Evolutionary conservation across 1,284 basidiomycete genomes (phyloP).

Genomic region (Apiotrichum mycotoxinovorans): DNA sequence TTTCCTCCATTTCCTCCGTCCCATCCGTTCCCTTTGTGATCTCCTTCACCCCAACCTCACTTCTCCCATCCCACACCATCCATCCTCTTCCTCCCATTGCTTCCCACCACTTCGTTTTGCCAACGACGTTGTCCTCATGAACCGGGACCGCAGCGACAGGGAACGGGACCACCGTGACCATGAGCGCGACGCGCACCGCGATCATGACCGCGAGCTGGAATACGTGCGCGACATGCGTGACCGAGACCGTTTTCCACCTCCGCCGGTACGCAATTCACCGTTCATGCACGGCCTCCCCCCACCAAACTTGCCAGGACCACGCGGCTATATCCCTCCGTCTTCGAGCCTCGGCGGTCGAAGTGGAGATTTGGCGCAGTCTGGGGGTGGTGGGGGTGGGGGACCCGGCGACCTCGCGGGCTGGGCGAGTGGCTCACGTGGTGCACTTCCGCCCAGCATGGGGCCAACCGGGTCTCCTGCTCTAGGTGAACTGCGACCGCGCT

Average conservation of each 20-base stretch:
- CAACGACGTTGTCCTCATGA: not conserved
- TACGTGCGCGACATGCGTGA: constrained; percentile 8
- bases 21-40: too few species aligned
- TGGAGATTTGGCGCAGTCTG: not conserved
- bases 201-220: constrained; percentile 10
- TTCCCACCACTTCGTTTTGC: not conserved
- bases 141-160: constrained; percentile 9
- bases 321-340: not conserved
- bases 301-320: constrained; percentile 4
- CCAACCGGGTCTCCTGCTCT: not conserved
- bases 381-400: not conserved
- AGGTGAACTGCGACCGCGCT: not conserved
- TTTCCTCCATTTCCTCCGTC: too few species aligned
- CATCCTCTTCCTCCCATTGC: not conserved
- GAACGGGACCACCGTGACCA: constrained; percentile 14
- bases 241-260: constrained; percentile 4
- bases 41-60: too few species aligned
- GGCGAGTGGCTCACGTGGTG: not conserved
- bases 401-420: not conserved
- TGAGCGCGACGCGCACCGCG: constrained; percentile 6
- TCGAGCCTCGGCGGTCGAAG: not conserved
- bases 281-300: constrained; percentile 24
- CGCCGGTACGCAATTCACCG: constrained; percentile 4
- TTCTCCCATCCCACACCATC: too few species aligned
- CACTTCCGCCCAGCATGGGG: not conserved